Evolutionary conservation across 495 filamentous ascomycete species (phyloP).

Genomic region (Hamigera avellanea): DNA sequence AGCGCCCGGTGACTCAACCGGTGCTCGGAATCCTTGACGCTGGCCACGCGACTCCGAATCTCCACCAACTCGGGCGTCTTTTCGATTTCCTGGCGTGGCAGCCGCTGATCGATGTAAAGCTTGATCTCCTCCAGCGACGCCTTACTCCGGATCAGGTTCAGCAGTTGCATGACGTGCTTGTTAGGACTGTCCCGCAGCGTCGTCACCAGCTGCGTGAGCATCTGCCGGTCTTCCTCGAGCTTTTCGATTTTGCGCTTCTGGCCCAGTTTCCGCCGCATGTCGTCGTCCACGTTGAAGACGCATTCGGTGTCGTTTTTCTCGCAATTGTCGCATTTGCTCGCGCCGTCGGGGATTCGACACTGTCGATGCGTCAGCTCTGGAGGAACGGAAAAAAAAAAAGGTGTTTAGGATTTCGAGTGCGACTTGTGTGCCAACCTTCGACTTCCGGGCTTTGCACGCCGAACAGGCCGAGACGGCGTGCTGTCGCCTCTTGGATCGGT

Average conservation of each 20-base stretch:
- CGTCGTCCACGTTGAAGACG: slow-evolving; percentile 17
- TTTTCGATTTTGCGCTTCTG: slow-evolving; percentile 26
- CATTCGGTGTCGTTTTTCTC: slow-evolving; percentile 17
- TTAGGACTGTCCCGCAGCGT: slow-evolving; percentile 16
- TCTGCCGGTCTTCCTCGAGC: slow-evolving; percentile 18
- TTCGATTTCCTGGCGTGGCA: slow-evolving; percentile 13
- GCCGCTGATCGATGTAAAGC: slow-evolving; percentile 16
- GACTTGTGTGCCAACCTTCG: slow-evolving; percentile 11
- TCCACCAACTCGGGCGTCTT: slow-evolving; percentile 16
- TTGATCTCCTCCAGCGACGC: slow-evolving; percentile 20
- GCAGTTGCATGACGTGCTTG: slow-evolving; percentile 9
- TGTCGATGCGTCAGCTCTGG: slow-evolving; percentile 2
- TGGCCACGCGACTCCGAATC: slow-evolving; percentile 6
- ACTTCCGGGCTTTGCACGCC: slow-evolving; percentile 19
- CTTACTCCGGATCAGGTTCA: slow-evolving; percentile 26
- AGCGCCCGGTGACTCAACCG: slow-evolving; percentile 12
- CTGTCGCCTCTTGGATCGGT: slow-evolving; percentile 1
- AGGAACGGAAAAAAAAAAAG: neutral
- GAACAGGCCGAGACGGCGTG: slow-evolving; percentile 16
- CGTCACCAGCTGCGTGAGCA: slow-evolving; percentile 16
- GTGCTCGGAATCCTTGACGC: slow-evolving; percentile 2
- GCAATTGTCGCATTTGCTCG: slow-evolving; percentile 24
- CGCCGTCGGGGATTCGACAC: slow-evolving; percentile 21
- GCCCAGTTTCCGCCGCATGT: slow-evolving; percentile 21
- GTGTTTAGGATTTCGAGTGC: neutral